Conservation (phyloP, 257 asterid species). For the Coffea canephora region DNA sequence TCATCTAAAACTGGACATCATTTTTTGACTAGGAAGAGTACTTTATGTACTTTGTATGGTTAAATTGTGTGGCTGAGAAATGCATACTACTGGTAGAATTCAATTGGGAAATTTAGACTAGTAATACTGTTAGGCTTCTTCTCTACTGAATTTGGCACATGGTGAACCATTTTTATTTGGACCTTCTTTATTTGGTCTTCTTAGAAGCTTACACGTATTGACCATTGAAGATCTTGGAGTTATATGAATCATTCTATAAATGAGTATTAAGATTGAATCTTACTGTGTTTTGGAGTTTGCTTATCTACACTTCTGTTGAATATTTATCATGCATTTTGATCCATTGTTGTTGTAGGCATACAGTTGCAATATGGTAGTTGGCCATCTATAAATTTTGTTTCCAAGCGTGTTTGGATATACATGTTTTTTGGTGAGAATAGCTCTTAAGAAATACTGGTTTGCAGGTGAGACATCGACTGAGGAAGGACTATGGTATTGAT, state of each 20-base stretch:
- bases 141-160: neutral
- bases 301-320: neutral
- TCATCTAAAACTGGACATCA: neutral
- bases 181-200: neutral
- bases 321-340: neutral
- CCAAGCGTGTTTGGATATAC: neutral
- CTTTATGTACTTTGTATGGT: neutral
- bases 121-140: no score
- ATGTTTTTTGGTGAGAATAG: slow-evolving; percentile 4
- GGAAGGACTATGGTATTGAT: slow-evolving; percentile 83
- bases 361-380: neutral
- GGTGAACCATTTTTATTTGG: neutral
- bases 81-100: neutral
- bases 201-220: neutral
- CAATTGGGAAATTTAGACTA: neutral
- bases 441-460: slow-evolving; percentile 27
- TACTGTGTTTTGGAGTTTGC: neutral
- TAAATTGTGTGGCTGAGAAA: neutral
- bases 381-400: neutral
- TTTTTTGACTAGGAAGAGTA: neutral
- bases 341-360: neutral
- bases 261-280: neutral
- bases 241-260: neutral
- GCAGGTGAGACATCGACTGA: slow-evolving; percentile 88
- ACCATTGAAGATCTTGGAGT: neutral